phyloP scores from a whole-genome alignment of 495 filamentous ascomycete species.

The Hypoxylon trugodes region DNA sequence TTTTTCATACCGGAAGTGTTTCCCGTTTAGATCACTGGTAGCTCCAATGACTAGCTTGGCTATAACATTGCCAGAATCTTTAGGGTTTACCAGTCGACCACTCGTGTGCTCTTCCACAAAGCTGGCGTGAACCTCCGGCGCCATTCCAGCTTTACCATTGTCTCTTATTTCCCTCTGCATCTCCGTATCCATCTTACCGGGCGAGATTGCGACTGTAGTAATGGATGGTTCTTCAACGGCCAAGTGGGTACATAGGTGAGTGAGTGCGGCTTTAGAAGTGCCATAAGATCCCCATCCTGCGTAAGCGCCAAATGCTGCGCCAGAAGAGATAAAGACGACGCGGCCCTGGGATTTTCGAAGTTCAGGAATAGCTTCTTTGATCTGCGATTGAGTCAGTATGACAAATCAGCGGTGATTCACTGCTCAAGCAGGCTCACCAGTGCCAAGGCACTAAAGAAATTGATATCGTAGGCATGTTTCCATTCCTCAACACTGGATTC shows the following conservation, averaged over 20 bases:
- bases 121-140: conserved; percentile 68
- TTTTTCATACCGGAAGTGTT: conserved; percentile 69
- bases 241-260: conserved; percentile 78
- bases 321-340: conserved; percentile 79
- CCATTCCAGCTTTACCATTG: conserved; percentile 70
- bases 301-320: conserved; percentile 74
- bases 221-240: conserved; percentile 82
- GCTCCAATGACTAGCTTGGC: conserved; percentile 71
- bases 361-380: conserved; percentile 75
- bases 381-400: conserved; percentile 54
- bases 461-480: conserved; percentile 79
- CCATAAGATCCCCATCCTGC: conserved; percentile 82
- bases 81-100: conserved; percentile 78
- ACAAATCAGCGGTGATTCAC: neutral
- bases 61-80: conserved; percentile 87
- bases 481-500: conserved; percentile 73
- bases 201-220: conserved; percentile 73
- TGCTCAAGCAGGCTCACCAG: conserved; percentile 64
- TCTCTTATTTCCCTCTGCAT: conserved; percentile 90
- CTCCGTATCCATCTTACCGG: conserved; percentile 89
- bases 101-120: conserved; percentile 72
- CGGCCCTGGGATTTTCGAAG: conserved; percentile 74
- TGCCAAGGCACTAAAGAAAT: conserved; percentile 81
- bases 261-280: conserved; percentile 86
- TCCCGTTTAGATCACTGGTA: conserved; percentile 72